A percentile compares a stretch with the other conserved stretches of the same genome.
Conservation (phyloP, 768 basidiomycete species). For the Auriscalpium microsporum region DNA sequence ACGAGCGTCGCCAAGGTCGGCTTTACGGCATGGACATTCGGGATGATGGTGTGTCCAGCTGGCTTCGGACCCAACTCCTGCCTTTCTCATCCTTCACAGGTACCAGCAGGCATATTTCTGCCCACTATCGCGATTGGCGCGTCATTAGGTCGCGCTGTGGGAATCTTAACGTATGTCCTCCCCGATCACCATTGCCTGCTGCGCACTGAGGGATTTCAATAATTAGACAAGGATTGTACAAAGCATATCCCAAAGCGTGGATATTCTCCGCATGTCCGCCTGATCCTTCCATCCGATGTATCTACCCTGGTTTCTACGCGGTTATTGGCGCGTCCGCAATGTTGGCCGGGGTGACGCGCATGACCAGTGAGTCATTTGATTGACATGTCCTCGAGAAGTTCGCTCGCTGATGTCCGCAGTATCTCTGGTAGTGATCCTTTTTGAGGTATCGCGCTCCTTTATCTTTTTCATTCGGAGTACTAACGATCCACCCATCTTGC, state of each 20-base stretch:
- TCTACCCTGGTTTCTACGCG: constrained; percentile 71
- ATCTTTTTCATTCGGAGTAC: neutral
- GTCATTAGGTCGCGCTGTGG: constrained; percentile 62
- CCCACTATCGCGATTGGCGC: constrained; percentile 73
- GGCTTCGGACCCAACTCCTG: neutral
- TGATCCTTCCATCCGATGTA: constrained; percentile 57
- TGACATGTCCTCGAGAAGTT: neutral
- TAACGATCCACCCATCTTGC: neutral
- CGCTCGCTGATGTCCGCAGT: constrained; percentile 30
- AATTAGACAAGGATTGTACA: constrained; percentile 57
- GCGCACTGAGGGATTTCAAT: neutral
- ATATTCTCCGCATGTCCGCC: constrained; percentile 66
- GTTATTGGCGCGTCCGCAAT: constrained; percentile 71
- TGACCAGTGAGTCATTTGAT: constrained; percentile 47
- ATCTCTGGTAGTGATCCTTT: constrained; percentile 68
- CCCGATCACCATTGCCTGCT: neutral
- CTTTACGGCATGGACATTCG: constrained; percentile 71
- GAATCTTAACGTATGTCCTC: constrained; percentile 48
- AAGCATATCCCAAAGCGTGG: constrained; percentile 59
- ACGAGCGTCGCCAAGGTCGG: constrained; percentile 54
- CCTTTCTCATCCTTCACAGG: constrained; percentile 26
- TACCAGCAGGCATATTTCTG: constrained; percentile 70
- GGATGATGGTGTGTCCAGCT: constrained; percentile 53
- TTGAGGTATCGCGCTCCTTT: constrained; percentile 40
- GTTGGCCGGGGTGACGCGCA: constrained; percentile 68